Base-by-base conservation (phyloP, 177 flowering plant species). In the Vitis hybrid region DNA sequence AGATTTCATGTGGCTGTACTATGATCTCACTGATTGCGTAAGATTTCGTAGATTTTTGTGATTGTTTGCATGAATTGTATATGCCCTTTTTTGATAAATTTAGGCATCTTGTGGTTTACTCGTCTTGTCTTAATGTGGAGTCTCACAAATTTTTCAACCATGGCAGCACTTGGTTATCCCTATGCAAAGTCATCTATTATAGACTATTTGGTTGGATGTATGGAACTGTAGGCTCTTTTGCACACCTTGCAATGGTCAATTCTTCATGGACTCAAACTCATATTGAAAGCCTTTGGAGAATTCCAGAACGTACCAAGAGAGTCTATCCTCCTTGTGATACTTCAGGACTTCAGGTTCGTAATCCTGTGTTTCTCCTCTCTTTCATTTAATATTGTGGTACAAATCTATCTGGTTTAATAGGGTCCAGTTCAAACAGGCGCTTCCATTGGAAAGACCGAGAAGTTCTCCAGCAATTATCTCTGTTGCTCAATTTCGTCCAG, bases 261-360 rank as follows among this genome's bases (percentile, higher is more conserved):
- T 90, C 94, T 67, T 94, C 97, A 54, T 94, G 99, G 99, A 92
- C 97, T 67, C 82, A 74, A 68, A 77, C 91, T 68, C 97, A 94
- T 75, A 91, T 94, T 70, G 84, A 80, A 64, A 87, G 84, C 85
- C 86, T 92, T 23, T 94, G 97, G 97, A 79, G 75, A 75, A 87
- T 88, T 72, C 87, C 90, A 2, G 59, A 78, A 18, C 88, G 86
- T 8, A 90, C 72, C 40, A 85, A 75, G 79, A 84, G 91, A 66
- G 91, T 94, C 65, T 94, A 94, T 72, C 99, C 99, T 74, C 97
- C 99, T 67, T 91, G 99, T 81, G 97, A 94, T 80, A 94, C 99
- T 58, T 85, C 87, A 55, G 94, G 89, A 51, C 93, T 94, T 78
- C 95, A 92, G 99, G 97, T 90, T 71, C 54, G 77, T 62, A 14